Evolutionary conservation across 768 basidiomycete species (phyloP), one percentile per base, ranked within the genome.

Genomic region (Serpula lacrymans): DNA sequence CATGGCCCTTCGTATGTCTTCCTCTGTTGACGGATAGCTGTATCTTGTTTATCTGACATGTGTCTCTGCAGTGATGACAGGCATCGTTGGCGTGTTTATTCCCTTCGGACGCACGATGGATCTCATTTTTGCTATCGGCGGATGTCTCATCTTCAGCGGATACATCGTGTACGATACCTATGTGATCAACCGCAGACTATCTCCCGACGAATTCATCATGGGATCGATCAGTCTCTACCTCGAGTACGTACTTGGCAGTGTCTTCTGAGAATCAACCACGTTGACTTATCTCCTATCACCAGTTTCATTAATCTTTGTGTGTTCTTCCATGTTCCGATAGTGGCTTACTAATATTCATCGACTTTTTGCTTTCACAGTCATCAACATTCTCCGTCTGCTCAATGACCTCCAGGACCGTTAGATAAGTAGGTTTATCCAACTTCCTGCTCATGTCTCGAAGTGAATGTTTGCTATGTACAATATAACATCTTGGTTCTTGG

Each of bases 121-220:
- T 53, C 71, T 97, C 41, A 67, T 89, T 39, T 86, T 82, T 51
- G 84, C 90, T 13, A 65, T 81, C 21, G 82, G 83, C 30, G 91
- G 84, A 12, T 83, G 82, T 50, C 67, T 95, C 34, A 61, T 95
- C 45, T 94, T 94, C 72, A 87, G 85, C 39, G 92, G 88, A 21
- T 96, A 93, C 57, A 73, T 95, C 50, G 80, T 93, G 51, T 93
- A 84, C 55, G 91, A 94, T 62, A 97, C 95, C 2, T 92, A 86
- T 60, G 59, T 80, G 48, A 94, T 98, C 71, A 91, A 88, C 67
- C 83, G 82, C 53, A 80, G 81, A 44, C 68, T 96, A 14, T 89
- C 87, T 2, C 90, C 92, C 3, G 96, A 99, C 49, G 96, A 99
- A 61, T 92, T 78, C 60, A 92, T 96, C 50, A 69, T 96, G 69